Conservation (phyloP, 768 basidiomycete genomes). For the Suillus fuscotomentosus region DNA sequence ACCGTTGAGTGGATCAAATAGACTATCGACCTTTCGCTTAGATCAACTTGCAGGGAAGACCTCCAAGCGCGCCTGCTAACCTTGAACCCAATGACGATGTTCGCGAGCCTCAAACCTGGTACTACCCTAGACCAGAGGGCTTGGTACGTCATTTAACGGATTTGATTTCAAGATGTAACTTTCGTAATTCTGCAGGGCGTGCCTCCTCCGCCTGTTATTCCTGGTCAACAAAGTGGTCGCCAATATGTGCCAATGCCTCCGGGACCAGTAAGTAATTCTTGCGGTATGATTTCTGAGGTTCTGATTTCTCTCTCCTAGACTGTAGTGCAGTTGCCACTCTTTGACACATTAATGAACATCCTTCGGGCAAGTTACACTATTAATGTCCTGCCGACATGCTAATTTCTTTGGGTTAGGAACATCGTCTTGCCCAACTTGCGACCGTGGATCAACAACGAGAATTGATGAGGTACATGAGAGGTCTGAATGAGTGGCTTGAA, state of each 20-base stretch:
- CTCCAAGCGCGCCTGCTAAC: slow-evolving; percentile 23
- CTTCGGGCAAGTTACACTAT: slow-evolving; percentile 47
- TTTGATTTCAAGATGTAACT: not conserved
- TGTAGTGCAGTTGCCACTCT: slow-evolving; percentile 61
- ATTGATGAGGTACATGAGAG: slow-evolving; percentile 75
- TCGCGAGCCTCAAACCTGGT: slow-evolving; percentile 24
- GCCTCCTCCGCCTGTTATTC: slow-evolving; percentile 27
- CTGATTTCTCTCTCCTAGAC: slow-evolving; percentile 38
- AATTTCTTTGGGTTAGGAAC: slow-evolving; percentile 50
- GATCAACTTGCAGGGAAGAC: slow-evolving; percentile 1
- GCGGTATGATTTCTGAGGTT: not conserved
- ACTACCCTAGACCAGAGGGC: slow-evolving; percentile 13
- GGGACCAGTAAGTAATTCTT: slow-evolving; percentile 47
- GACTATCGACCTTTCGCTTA: not conserved
- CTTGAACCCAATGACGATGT: slow-evolving; percentile 16
- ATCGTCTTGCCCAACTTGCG: slow-evolving; percentile 68
- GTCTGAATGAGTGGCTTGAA: slow-evolving; percentile 76
- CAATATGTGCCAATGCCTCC: slow-evolving; percentile 47
- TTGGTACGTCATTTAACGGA: slow-evolving; percentile 12
- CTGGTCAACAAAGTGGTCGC: slow-evolving; percentile 20
- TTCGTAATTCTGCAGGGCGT: slow-evolving; percentile 16
- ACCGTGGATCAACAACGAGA: slow-evolving; percentile 79
- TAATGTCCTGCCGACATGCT: slow-evolving; percentile 2
- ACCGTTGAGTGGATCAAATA: not conserved
- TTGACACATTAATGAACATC: slow-evolving; percentile 69